Evolutionary conservation across 352 stramenopile species (phyloP), one percentile per base, ranked within the genome.

Genomic region (Aphanomyces astaci): DNA sequence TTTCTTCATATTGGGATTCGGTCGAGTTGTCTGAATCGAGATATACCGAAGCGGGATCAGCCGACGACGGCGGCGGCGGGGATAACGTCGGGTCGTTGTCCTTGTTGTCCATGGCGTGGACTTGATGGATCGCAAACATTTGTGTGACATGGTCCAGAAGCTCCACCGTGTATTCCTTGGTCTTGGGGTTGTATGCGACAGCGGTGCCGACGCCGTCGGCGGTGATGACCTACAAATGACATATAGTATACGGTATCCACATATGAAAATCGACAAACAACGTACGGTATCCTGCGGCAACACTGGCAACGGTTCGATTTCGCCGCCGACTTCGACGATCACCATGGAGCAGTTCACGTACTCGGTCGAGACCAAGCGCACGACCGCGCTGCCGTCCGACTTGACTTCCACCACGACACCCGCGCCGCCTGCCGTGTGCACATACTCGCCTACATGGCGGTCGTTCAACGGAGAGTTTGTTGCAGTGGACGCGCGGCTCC

Each of bases 401-500:
- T 65, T 65, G 36, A 65, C 39, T 53, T 65, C 56, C 17, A 25
- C 53, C 24, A 65, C 56, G 19, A 65, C 56, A 10, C 56, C 56
- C 11, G 56, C 56, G 39, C 56, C 56, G 28, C 19, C 56, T 19
- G 56, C 56, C 40, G 56, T 65, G 33, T 65, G 56, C 5, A 65
- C 56, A 30, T 24, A n/a, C 27, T 65, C 56, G 39, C 56, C 56
- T 2, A 65, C 39, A 22, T 65, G 48, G 4, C 56, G 56, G 15
- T 28, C 56, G 13, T 11, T 36, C 39, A 25, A 53, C 24, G 53
- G 28, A 27, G 28, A 46, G n/a, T n/a, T n/a, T 19, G 28, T 65
- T 65, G 5, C 28, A 15, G 25, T 46, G 40, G 30, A 65, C 3
- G 10, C 28, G 9, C 2, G 36, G 22, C 30, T 36, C n/a, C n/a